Evolutionary conservation across 2,329 filamentous ascomycete genomes (phyloP).

Genomic region (Botrytis galanthina): DNA sequence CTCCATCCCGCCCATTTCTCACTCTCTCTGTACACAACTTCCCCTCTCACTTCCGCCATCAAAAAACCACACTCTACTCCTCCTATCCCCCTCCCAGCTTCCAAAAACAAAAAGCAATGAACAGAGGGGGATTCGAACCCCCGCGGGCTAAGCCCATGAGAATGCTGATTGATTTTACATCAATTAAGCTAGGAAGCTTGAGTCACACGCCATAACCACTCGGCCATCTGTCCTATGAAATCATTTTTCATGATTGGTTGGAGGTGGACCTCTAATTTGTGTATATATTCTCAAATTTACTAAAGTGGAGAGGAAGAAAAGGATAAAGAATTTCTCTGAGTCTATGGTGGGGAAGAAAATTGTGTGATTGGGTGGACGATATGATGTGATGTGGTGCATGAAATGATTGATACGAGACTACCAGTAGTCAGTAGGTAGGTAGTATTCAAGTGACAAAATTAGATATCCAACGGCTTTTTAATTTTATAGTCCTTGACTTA

Average conservation of each 20-base stretch:
- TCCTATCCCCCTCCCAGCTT: not conserved
- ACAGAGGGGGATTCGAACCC: conserved; percentile 23
- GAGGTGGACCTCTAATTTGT: accelerated
- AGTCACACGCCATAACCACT: conserved; percentile 23
- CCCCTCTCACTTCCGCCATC: not conserved
- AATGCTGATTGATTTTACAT: not conserved
- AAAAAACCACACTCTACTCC: not conserved
- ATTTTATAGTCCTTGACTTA: not conserved
- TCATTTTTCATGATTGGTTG: not conserved
- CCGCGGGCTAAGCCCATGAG: conserved; percentile 20
- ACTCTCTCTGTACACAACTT: no score
- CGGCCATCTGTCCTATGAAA: not conserved
- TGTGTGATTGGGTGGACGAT: not conserved
- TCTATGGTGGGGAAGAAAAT: not conserved
- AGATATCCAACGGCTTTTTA: not conserved
- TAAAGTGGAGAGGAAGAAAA: not conserved
- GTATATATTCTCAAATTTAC: accelerated
- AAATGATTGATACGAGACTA: not conserved
- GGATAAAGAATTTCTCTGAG: not conserved
- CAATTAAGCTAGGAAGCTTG: conserved; percentile 16
- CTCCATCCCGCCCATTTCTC: not conserved
- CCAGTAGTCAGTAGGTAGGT: not conserved
- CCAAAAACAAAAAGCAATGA: not conserved
- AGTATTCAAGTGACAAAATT: not conserved
- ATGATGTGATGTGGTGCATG: not conserved